Evolutionary conservation across 2,329 filamentous ascomycete species (phyloP), one percentile per base, ranked within the genome.

Genomic region (Venturia oleaginea): DNA sequence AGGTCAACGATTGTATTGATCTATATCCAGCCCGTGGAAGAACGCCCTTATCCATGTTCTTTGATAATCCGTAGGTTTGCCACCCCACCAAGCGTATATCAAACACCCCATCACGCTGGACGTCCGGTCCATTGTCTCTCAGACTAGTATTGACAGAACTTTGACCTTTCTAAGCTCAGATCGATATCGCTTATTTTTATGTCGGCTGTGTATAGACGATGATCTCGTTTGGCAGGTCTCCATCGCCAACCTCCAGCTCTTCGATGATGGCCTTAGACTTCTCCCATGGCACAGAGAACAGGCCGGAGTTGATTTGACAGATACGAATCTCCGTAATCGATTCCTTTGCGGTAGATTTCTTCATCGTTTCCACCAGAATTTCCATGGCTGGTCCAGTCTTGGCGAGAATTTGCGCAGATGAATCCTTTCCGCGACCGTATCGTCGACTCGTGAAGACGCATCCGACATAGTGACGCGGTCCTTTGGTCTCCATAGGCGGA

Each of bases 361-460:
- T 69, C 19, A 84, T 70, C 67, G 81, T 74, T 43, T 67, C 67
- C 46, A 82, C 71, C 68, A 86, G 68, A 70, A 83, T 76, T 61
- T 71, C 68, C 66, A 86, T 73, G 0, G 84, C 81, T 3, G 72
- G 69, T 19, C 68, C 70, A 0, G 84, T 86, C 34, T 80, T 79
- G 3, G 68, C 68, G 13, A 86, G 62, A 43, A 87, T 84, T 17
- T 71, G 68, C 0, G 72, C 70, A 0, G 75, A 73, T 0, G 74
- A 65, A 64, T 81, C 80, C 32, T 76, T 79, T 6, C 66, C 70
- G 51, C 71, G 74, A 0, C 84, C 84, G 65, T 78, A 82, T 2
- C 73, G 72, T 2, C 72, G 70, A 2, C 81, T 84, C 0, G 84
- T 86, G 67, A 86, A 86, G 0, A 87, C 71, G 67, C 84, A 86